phyloP scores from a whole-genome alignment of 345 rosid genomes.

The Rubroshorea leprosula region DNA sequence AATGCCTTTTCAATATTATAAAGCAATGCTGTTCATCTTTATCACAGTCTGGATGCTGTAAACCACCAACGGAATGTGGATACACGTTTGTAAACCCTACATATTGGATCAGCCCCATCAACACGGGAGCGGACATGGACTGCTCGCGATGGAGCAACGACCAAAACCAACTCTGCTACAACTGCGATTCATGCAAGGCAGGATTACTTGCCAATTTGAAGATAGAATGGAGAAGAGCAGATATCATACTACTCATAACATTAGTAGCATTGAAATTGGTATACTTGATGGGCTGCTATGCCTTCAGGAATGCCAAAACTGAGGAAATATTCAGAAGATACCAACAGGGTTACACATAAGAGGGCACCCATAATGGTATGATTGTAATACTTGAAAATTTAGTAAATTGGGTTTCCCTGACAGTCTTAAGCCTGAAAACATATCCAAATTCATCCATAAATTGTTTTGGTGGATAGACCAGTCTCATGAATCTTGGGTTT shows the following conservation, averaged over 20 bases:
- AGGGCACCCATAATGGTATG: too few relatives aligned
- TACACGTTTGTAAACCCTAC: slow-evolving; percentile 68
- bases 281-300: slow-evolving; percentile 31
- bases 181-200: slow-evolving; percentile 18
- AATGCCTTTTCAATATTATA: too few relatives aligned
- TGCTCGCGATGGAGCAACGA: slow-evolving; percentile 20
- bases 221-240: slow-evolving; percentile 17
- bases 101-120: slow-evolving; percentile 66
- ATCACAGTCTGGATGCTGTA: slow-evolving; percentile 65
- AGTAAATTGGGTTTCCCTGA: too few relatives aligned
- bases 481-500: too few relatives aligned
- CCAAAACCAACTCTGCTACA: slow-evolving; percentile 16
- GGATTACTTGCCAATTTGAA: slow-evolving; percentile 15
- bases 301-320: slow-evolving; percentile 72
- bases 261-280: slow-evolving; percentile 11
- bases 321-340: slow-evolving; percentile 78
- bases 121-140: slow-evolving; percentile 31
- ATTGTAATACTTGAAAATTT: background rate
- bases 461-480: too few relatives aligned
- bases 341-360: slow-evolving; percentile 72
- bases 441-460: too few relatives aligned
- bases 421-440: too few relatives aligned
- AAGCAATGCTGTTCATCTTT: too few relatives aligned
- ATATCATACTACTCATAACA: slow-evolving; percentile 10
- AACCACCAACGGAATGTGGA: slow-evolving; percentile 65